A percentile compares a stretch with the other conserved stretches of the same genome.
Evolutionary conservation across 2,329 filamentous ascomycete species (phyloP).

Genomic region (Sclerotinia sclerotiorum): DNA sequence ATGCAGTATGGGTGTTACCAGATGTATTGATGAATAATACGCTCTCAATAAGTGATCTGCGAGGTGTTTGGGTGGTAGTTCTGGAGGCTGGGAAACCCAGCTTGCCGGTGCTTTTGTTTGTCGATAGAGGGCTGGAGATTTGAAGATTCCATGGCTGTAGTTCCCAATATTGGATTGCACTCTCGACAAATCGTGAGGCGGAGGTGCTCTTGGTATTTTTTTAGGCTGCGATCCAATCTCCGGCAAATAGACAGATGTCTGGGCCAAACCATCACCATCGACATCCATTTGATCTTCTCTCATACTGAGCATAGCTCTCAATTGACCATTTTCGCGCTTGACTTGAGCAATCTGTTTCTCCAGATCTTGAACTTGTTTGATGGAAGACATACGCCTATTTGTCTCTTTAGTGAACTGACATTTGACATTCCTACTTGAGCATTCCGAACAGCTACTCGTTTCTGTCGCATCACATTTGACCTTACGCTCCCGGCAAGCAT

Average conservation of each 20-base stretch:
- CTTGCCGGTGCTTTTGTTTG: constrained; percentile 49
- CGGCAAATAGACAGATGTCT: constrained; percentile 58
- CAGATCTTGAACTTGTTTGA: constrained; percentile 97
- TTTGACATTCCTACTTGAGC: constrained; percentile 92
- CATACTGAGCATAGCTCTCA: constrained; percentile 62
- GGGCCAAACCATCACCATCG: constrained; percentile 39
- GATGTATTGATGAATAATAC: constrained; percentile 76
- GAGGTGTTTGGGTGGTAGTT: constrained; percentile 67
- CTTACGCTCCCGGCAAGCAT: constrained; percentile 87
- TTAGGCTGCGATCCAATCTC: constrained; percentile 65
- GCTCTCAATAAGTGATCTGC: constrained; percentile 72
- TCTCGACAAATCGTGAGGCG: constrained; percentile 67
- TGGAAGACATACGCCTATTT: constrained; percentile 96
- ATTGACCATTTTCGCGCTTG: constrained; percentile 73
- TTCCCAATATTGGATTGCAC: constrained; percentile 71
- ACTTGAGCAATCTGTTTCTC: constrained; percentile 85
- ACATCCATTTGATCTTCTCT: constrained; percentile 48
- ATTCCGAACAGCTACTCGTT: constrained; percentile 94
- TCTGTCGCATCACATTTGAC: constrained; percentile 95
- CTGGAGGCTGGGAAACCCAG: constrained; percentile 57
- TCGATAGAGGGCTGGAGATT: constrained; percentile 69
- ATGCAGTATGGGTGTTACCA: constrained; percentile 80
- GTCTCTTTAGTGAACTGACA: constrained; percentile 99
- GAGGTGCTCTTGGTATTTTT: constrained; percentile 59
- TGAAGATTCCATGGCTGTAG: constrained; percentile 77